Conservation (phyloP, 2,329 filamentous ascomycete genomes). For the Neocucurbitaria cava region DNA sequence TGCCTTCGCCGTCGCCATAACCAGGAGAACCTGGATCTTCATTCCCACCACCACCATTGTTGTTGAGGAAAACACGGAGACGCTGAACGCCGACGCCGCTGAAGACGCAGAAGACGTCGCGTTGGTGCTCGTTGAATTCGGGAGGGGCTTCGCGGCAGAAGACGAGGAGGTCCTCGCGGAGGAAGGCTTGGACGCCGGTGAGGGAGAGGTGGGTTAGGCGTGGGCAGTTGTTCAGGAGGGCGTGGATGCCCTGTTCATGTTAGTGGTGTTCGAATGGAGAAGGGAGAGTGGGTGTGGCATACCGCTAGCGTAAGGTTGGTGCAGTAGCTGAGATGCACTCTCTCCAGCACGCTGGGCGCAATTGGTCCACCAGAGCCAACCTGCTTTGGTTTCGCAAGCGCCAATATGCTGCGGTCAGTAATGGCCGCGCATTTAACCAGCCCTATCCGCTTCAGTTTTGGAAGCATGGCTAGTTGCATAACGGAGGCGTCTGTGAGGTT, state of each 20-base stretch:
- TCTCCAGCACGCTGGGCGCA: conserved; percentile 75
- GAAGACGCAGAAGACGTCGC: conserved; percentile 97
- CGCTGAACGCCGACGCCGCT: conserved; percentile 82
- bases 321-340: conserved; percentile 97
- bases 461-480: conserved; percentile 80
- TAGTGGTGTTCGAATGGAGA: conserved; percentile 4
- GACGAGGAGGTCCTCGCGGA: conserved; percentile 79
- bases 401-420: conserved; percentile 86
- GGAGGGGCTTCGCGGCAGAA: conserved; percentile 87
- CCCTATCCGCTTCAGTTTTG: conserved; percentile 93
- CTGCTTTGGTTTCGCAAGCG: conserved; percentile 74
- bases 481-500: conserved; percentile 89
- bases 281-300: conserved; percentile 47
- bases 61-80: conserved; percentile 80
- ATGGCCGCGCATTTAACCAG: conserved; percentile 92
- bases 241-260: conserved; percentile 77
- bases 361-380: conserved; percentile 61
- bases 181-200: conserved; percentile 90
- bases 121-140: conserved; percentile 96
- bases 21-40: conserved; percentile 23
- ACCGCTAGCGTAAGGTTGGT: conserved; percentile 82
- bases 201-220: conserved; percentile 92
- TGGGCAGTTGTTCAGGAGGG: conserved; percentile 87
- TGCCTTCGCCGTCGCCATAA: conserved; percentile 33
- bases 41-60: conserved; percentile 34